Evolutionary conservation across 192 early-diverging fungal species (phyloP).

Genomic region (Podila minutissima): DNA sequence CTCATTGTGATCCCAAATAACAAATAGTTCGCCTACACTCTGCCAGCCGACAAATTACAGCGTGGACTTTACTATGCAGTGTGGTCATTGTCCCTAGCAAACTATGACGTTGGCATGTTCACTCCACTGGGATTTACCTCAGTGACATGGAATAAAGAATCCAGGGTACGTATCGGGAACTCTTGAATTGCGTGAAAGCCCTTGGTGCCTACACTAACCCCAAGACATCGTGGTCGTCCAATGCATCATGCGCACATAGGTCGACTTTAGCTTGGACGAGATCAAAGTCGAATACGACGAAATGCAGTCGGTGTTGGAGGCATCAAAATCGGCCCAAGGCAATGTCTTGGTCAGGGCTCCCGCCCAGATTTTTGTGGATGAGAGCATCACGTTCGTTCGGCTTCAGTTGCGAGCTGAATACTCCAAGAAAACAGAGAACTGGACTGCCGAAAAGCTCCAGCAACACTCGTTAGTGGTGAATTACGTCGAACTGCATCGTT

Average conservation of each 20-base stretch:
- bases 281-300: neutral
- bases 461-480: neutral
- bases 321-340: neutral
- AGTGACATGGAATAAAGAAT: too few species aligned
- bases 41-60: neutral
- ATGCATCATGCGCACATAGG: too few species aligned
- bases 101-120: neutral
- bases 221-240: too few species aligned
- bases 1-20: neutral
- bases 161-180: too few species aligned
- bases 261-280: neutral
- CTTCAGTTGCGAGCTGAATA: neutral
- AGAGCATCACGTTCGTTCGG: neutral
- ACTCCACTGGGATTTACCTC: neutral
- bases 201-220: too few species aligned
- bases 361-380: neutral
- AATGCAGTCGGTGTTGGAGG: neutral
- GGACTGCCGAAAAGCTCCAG: neutral
- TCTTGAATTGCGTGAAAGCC: too few species aligned
- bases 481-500: neutral
- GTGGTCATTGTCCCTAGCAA: neutral
- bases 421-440: neutral
- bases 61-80: neutral
- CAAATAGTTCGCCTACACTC: neutral
- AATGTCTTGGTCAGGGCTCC: neutral